Percentiles rank a stretch among this genome's conserved stretches.
Conservation (phyloP, 306 rosid species). For the Sesbania bispinosa region DNA sequence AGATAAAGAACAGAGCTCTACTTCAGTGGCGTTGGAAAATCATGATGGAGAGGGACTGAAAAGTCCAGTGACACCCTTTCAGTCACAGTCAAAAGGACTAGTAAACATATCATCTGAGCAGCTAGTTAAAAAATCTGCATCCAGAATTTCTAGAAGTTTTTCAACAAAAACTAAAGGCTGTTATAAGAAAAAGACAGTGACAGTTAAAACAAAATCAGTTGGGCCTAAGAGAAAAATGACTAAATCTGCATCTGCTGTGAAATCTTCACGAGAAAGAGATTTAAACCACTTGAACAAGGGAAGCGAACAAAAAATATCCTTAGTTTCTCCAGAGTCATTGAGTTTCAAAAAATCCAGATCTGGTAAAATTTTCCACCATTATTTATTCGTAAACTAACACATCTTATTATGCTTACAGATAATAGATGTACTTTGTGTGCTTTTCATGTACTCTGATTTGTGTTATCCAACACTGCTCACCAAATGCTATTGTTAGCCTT, state of each 20-base stretch:
- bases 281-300: not conserved
- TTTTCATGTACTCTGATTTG: not conserved
- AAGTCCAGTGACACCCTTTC: conserved; percentile 18
- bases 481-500: not conserved
- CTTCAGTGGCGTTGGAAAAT: conserved; percentile 5
- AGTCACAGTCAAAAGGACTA: conserved; percentile 24
- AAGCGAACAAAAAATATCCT: conserved; percentile 2
- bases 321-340: conserved; percentile 40
- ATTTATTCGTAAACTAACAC: not conserved
- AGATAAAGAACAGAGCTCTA: not conserved
- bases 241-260: conserved; percentile 3
- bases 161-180: conserved; percentile 12
- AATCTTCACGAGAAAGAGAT: conserved; percentile 8
- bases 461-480: not conserved
- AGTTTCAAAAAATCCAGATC: conserved; percentile 60
- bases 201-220: not conserved
- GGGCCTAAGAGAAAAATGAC: conserved; percentile 6
- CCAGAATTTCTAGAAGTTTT: conserved; percentile 11
- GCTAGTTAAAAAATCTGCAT: conserved; percentile 9
- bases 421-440: not conserved
- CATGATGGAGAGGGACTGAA: not conserved
- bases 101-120: not conserved
- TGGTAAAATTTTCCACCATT: conserved; percentile 33
- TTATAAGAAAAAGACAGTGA: conserved; percentile 4
- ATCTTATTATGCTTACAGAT: not conserved